These are phyloP conservation scores for Xylariaceae sp. DNA, from an alignment of 2,329 filamentous ascomycete genomes.

Conservation along the genomic window DNA sequence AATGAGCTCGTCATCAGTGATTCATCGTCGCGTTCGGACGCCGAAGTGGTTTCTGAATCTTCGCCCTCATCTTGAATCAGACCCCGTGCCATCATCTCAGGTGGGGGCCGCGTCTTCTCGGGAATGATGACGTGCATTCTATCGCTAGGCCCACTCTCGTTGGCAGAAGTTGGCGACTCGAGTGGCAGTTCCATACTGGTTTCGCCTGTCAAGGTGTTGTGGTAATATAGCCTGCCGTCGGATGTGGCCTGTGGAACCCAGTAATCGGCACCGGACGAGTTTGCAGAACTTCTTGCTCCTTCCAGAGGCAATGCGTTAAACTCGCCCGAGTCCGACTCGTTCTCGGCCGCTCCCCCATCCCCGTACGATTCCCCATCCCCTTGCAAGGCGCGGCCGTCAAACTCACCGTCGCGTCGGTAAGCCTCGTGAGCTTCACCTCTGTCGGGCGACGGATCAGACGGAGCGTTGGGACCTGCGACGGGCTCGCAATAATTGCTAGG, in stretches of 20 bases:
- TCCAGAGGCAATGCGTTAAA: constrained; percentile 63
- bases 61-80: constrained; percentile 82
- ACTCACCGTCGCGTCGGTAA: constrained; percentile 57
- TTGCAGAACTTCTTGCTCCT: constrained; percentile 46
- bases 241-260: constrained; percentile 98
- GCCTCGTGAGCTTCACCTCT: constrained; percentile 38
- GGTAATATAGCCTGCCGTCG: constrained; percentile 92
- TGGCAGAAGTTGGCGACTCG: constrained; percentile 76
- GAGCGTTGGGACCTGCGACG: constrained; percentile 71
- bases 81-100: constrained; percentile 85
- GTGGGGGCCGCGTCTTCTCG: constrained; percentile 82
- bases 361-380: constrained; percentile 47
- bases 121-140: constrained; percentile 84
- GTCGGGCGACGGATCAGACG: constrained; percentile 57
- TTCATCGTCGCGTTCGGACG: constrained; percentile 78
- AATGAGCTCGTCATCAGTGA: constrained; percentile 65
- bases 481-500: constrained; percentile 97
- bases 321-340: constrained; percentile 60
- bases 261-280: constrained; percentile 82
- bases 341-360: constrained; percentile 63
- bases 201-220: constrained; percentile 95
- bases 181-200: constrained; percentile 92
- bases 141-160: constrained; percentile 82
- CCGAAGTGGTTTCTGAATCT: constrained; percentile 78
- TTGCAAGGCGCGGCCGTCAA: constrained; percentile 48